phyloP scores from a whole-genome alignment of 2,329 filamentous ascomycete genomes.

The Leptosphaerulina australis region DNA sequence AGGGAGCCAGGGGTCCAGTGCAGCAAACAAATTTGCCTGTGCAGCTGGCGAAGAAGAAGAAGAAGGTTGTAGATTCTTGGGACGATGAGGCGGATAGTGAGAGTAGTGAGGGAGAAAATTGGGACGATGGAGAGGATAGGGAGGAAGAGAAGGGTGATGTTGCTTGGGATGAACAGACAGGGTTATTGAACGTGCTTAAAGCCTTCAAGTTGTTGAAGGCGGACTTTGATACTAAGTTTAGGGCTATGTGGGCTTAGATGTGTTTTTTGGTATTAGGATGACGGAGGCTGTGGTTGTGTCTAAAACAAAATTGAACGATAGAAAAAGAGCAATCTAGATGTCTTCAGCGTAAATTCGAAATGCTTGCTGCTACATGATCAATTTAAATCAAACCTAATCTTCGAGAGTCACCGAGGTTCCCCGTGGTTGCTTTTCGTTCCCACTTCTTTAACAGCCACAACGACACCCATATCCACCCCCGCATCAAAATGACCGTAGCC shows the following conservation, averaged over 20 bases:
- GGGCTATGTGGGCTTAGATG: constrained; percentile 62
- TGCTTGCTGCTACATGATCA: too few species aligned
- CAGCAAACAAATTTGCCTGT: constrained; percentile 40
- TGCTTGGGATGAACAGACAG: constrained; percentile 54
- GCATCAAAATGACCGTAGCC: too few species aligned
- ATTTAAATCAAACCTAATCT: too few species aligned
- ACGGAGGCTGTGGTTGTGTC: too few species aligned
- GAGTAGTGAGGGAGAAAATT: constrained; percentile 47
- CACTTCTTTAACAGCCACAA: too few species aligned
- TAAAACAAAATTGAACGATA: too few species aligned
- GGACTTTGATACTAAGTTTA: constrained; percentile 70
- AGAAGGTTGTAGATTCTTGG: constrained; percentile 50
- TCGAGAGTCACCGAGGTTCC: too few species aligned
- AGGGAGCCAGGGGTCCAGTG: constrained; percentile 31
- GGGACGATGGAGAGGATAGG: constrained; percentile 35
- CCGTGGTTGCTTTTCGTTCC: too few species aligned
- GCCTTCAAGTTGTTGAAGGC: constrained; percentile 64
- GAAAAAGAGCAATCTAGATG: too few species aligned
- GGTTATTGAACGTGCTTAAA: constrained; percentile 62
- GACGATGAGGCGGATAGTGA: constrained; percentile 47
- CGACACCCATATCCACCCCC: too few species aligned
- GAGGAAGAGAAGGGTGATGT: constrained; percentile 37
- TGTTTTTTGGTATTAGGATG: too few species aligned
- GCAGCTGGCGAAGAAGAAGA: constrained; percentile 47
- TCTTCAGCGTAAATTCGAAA: too few species aligned